phyloP scores from a whole-genome alignment of 306 rosid genomes.

The Lathyrus tuberosus region DNA sequence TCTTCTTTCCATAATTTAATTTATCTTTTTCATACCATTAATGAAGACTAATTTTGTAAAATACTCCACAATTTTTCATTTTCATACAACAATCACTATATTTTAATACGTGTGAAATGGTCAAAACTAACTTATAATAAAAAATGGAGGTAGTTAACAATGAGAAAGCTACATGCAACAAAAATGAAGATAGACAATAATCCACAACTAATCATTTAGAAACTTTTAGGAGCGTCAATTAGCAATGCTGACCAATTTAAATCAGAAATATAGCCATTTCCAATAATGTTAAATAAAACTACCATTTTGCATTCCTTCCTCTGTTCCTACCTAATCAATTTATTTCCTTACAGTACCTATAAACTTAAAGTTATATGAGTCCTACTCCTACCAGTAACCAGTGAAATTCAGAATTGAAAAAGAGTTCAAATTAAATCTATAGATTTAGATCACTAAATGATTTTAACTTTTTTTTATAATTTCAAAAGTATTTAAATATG shows the following conservation, averaged over 20 bases:
- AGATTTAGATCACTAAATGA: not conserved
- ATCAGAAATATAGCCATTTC: conserved; percentile 12
- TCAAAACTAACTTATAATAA: too few relatives aligned
- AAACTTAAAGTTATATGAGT: not conserved
- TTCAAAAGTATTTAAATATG: conserved; percentile 9
- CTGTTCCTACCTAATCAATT: not conserved
- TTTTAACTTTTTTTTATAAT: not conserved
- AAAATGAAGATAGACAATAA: conserved; percentile 10
- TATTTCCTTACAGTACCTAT: conserved; percentile 2
- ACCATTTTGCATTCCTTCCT: not conserved
- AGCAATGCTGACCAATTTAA: conserved; percentile 13
- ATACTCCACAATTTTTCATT: too few relatives aligned
- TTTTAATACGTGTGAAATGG: too few relatives aligned
- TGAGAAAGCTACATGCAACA: conserved; percentile 14
- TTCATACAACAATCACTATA: too few relatives aligned
- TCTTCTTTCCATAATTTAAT: too few relatives aligned
- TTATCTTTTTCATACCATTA: too few relatives aligned
- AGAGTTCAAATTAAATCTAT: not conserved
- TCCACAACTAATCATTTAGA: conserved; percentile 2
- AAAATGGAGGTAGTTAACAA: conserved; percentile 10
- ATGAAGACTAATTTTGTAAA: too few relatives aligned
- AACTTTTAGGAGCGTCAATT: conserved; percentile 17
- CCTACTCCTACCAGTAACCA: not conserved
- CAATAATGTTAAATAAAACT: conserved; percentile 4
- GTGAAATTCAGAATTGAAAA: conserved; percentile 16